Evolutionary conservation across 805 yeast genomes (phyloP).

Genomic region (Metschnikowia reukaufii): DNA sequence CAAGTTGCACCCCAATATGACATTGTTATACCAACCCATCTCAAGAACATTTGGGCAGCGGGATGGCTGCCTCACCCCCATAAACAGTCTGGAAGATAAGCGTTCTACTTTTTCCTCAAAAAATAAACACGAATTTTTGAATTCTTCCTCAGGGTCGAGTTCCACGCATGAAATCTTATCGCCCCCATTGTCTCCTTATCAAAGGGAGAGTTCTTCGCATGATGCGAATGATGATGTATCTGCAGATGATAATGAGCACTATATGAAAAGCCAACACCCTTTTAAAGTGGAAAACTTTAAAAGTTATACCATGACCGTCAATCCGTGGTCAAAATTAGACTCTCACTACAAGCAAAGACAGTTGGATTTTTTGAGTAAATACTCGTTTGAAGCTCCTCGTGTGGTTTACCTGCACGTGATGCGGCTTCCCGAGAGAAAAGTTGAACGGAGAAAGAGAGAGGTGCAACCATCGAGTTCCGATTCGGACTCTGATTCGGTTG

Average conservation of each 20-base stretch:
- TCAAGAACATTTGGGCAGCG: conserved; percentile 29
- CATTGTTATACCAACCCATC: conserved; percentile 35
- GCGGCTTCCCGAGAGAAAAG: conserved; percentile 13
- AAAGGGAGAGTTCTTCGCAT: conserved; percentile 13
- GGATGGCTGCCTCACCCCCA: conserved; percentile 36
- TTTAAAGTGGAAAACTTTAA: conserved; percentile 52
- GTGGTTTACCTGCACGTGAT: conserved; percentile 8
- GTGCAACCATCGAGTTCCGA: conserved; percentile 24
- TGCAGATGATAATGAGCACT: conserved; percentile 17
- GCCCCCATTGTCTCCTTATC: conserved; percentile 31
- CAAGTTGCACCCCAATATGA: conserved; percentile 19
- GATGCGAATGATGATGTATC: conserved; percentile 11
- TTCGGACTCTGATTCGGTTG: conserved; percentile 38
- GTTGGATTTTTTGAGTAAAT: conserved; percentile 53
- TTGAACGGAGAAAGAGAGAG: conserved; percentile 22
- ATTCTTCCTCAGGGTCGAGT: conserved; percentile 5
- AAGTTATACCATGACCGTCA: conserved; percentile 47
- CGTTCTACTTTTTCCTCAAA: background rate
- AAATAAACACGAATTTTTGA: background rate
- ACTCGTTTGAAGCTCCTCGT: conserved; percentile 25
- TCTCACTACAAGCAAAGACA: conserved; percentile 50
- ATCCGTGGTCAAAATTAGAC: conserved; percentile 50
- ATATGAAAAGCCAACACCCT: conserved; percentile 25
- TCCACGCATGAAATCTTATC: conserved; percentile 25
- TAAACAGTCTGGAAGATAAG: conserved; percentile 16